Conservation (phyloP, 2,329 filamentous ascomycete species). For the Ploettnerulaceae sp. region DNA sequence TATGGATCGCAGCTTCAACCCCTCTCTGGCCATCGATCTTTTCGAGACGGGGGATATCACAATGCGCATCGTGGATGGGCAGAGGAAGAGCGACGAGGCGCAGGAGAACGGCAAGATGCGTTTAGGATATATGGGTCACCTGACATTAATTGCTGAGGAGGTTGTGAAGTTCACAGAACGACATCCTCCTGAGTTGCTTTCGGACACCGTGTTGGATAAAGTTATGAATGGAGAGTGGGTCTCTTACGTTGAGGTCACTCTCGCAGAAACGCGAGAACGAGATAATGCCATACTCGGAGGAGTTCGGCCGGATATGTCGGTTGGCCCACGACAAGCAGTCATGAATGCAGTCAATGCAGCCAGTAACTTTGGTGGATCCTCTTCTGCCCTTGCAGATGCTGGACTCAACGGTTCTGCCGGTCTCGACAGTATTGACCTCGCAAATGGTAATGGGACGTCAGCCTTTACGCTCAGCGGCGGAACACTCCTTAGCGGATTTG, state of each 20-base stretch:
- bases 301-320: constrained; percentile 83
- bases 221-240: constrained; percentile 91
- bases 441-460: constrained; percentile 58
- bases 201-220: constrained; percentile 76
- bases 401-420: constrained; percentile 62
- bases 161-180: constrained; percentile 98
- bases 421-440: constrained; percentile 57
- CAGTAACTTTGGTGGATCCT: constrained; percentile 49
- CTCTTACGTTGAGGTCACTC: constrained; percentile 86
- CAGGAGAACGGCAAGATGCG: constrained; percentile 81
- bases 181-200: constrained; percentile 82
- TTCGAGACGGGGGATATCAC: constrained; percentile 90
- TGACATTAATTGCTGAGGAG: constrained; percentile 95
- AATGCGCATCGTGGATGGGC: constrained; percentile 85
- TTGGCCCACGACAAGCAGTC: constrained; percentile 67
- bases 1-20: constrained; percentile 94
- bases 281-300: constrained; percentile 98
- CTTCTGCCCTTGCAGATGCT: constrained; percentile 71
- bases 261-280: constrained; percentile 89
- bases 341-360: constrained; percentile 53
- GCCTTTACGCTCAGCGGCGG: constrained; percentile 69
- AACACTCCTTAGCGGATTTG: constrained; percentile 82
- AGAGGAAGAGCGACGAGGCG: constrained; percentile 79
- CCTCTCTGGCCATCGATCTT: constrained; percentile 81
- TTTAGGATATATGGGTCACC: constrained; percentile 96